Percentiles rank a stretch among this genome's conserved stretches.
These are phyloP conservation scores for Penicillium parvum DNA, from an alignment of 495 filamentous ascomycete species.

Conservation along the genomic window DNA sequence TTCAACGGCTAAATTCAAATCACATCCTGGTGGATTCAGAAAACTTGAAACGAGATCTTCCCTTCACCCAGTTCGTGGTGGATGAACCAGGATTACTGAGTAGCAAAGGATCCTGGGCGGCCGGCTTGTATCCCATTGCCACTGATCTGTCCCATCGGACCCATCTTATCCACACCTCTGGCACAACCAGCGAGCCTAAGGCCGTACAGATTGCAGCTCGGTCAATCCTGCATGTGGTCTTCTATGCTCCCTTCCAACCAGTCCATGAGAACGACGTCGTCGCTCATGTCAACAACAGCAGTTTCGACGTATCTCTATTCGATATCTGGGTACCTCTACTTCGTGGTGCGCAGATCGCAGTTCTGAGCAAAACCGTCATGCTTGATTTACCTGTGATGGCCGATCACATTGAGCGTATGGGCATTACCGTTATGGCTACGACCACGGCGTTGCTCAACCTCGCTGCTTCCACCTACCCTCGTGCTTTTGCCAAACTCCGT, in stretches of 20 bases:
- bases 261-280: constrained; percentile 7
- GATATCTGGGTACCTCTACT: constrained; percentile 25
- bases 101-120: not conserved
- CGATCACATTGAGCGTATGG: not conserved
- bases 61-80: not conserved
- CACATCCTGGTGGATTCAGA: constrained; percentile 9
- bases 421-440: constrained; percentile 12
- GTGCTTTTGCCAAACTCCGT: constrained; percentile 7
- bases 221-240: constrained; percentile 17
- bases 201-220: constrained; percentile 21
- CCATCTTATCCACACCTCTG: constrained; percentile 26
- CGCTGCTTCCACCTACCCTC: constrained; percentile 10
- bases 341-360: constrained; percentile 13
- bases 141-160: constrained; percentile 10
- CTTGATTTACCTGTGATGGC: constrained; percentile 9
- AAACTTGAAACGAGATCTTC: constrained; percentile 2
- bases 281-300: constrained; percentile 21
- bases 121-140: not conserved
- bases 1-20: constrained; percentile 1
- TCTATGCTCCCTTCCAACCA: constrained; percentile 15
- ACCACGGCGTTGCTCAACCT: constrained; percentile 20
- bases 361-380: constrained; percentile 9
- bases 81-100: not conserved
- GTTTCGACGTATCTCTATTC: constrained; percentile 25
- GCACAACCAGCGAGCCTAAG: constrained; percentile 16